Evolutionary conservation across 768 basidiomycete genomes (phyloP).

Genomic region (Infundibulicybe gibba): DNA sequence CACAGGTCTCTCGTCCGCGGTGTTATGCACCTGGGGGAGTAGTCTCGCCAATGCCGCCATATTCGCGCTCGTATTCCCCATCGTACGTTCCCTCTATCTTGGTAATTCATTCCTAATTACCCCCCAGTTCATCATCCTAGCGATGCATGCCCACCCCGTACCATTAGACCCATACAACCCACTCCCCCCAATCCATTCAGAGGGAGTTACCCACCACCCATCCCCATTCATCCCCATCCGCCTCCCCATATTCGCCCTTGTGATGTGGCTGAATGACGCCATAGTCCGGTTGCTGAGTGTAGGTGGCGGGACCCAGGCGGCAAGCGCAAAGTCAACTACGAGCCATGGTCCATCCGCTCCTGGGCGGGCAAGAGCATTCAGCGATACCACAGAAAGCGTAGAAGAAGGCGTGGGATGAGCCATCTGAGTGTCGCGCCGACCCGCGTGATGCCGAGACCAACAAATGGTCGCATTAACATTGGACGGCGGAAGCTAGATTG

Average conservation of each 20-base stretch:
- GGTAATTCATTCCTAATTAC: constrained; percentile 1
- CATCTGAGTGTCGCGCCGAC: constrained; percentile 16
- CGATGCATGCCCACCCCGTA: constrained; percentile 70
- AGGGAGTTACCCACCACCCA: constrained; percentile 53
- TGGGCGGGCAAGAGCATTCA: constrained; percentile 26
- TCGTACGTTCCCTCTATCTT: constrained; percentile 38
- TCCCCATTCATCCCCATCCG: constrained; percentile 81
- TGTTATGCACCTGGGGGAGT: constrained; percentile 69
- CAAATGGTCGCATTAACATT: constrained; percentile 29
- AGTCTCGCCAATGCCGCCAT: constrained; percentile 77
- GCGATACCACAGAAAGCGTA: constrained; percentile 52
- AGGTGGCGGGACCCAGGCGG: constrained; percentile 29
- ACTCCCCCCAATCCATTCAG: constrained; percentile 16
- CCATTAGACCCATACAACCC: constrained; percentile 78
- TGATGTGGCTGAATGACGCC: constrained; percentile 72
- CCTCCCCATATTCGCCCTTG: constrained; percentile 68
- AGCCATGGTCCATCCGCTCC: constrained; percentile 1
- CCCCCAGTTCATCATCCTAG: constrained; percentile 79
- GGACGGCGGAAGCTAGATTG: constrained; percentile 48
- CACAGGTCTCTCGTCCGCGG: constrained; percentile 66
- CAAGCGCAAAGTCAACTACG: constrained; percentile 8
- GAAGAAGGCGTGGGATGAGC: constrained; percentile 51
- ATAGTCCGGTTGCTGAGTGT: constrained; percentile 63
- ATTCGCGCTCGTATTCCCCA: constrained; percentile 81
- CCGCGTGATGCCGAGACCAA: constrained; percentile 11